phyloP scores from a whole-genome alignment of 2,329 filamentous ascomycete species.

The Aspergillus ustus region DNA sequence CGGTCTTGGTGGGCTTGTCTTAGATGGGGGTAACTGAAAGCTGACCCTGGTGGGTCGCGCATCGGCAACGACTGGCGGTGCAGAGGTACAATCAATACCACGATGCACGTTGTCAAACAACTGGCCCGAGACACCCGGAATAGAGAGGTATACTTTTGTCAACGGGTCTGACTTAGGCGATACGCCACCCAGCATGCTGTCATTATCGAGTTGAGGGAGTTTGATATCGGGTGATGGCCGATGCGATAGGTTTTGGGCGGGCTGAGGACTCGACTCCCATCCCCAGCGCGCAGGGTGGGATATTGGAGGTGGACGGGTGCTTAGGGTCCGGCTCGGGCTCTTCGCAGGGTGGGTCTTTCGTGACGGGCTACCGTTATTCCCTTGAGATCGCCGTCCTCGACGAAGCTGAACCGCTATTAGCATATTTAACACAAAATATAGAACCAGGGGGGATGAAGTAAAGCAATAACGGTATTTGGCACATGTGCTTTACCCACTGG shows the following conservation, averaged over 20 bases:
- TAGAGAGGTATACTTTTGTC: no score
- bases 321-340: neutral
- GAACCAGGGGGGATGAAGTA: neutral
- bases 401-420: neutral
- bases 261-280: neutral
- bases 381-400: neutral
- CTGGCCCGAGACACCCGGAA: neutral
- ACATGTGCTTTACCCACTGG: neutral
- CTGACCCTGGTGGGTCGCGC: neutral
- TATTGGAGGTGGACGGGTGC: neutral
- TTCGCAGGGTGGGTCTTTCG: neutral
- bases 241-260: neutral
- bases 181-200: neutral
- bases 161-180: no score
- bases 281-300: neutral
- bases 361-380: neutral
- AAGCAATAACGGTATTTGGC: neutral
- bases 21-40: neutral
- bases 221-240: neutral
- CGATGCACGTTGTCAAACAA: neutral
- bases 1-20: neutral
- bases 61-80: neutral
- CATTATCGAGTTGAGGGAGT: neutral
- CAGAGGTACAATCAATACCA: neutral
- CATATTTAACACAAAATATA: neutral